Evolutionary conservation across 2,329 filamentous ascomycete species (phyloP), one percentile per base, ranked within the genome.

Genomic region (Claviceps humidiphila): DNA sequence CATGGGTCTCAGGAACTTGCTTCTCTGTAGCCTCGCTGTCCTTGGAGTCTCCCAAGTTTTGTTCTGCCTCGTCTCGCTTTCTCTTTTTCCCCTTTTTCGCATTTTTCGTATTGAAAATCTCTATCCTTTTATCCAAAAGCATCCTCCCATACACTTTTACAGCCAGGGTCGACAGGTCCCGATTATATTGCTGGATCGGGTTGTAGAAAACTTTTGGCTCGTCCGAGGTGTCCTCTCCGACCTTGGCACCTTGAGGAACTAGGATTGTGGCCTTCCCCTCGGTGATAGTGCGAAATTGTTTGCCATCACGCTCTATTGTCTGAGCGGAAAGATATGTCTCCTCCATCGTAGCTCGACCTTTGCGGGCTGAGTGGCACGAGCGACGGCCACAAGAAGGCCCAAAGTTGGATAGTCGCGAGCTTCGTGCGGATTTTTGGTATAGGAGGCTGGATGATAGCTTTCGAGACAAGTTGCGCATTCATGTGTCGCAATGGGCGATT

Each of bases 151-250:
- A 95, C 0, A 87, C 86, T 63, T 87, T 88, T 66, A 98, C 95
- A 1, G 89, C 89, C 14, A 98, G 77, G 26, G 96, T 88, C 55
- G 89, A 96, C 58, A 98, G 70, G 65, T 98, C 93, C 47, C 94
- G 85, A 68, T 98, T 98, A 75, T 97, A 98, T 65, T 98, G 93
- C 66, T 98, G 93, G 51, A 98, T 96, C 0, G 93, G 91, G 61
- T 98, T 98, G 76, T 98, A 98, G 64, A 98, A 98, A 52, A 98
- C 94, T 61, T 91, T 85, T 59, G 83, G 78, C 41, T 81, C 74
- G 59, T 81, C 75, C 50, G 82, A 77, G 54, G 77, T 72, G 61
- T 80, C 77, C 53, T 74, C 68, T 6, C 65, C 65, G 53, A 68
- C 66, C 60, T 67, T 71, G 22, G 68, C 65, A 6, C 69, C 68